phyloP scores from a whole-genome alignment of 208 protist genomes.

The Wallacemonas collosoma region DNA sequence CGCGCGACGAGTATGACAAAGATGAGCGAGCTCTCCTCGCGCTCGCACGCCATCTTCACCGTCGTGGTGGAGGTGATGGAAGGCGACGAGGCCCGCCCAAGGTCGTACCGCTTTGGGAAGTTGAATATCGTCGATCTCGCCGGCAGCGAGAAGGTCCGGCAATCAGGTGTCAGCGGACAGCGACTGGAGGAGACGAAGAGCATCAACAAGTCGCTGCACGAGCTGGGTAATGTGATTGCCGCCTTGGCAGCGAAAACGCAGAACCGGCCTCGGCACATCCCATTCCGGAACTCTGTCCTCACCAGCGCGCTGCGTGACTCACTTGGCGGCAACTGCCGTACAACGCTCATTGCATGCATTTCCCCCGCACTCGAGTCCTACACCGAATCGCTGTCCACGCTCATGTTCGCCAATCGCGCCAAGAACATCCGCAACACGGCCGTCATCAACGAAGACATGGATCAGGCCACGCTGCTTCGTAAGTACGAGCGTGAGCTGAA shows the following conservation, averaged over 20 bases:
- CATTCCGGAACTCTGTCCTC: slow-evolving; percentile 89
- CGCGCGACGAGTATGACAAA: slow-evolving; percentile 81
- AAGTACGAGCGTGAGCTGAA: slow-evolving; percentile 66
- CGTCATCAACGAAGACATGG: slow-evolving; percentile 73
- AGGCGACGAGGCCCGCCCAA: slow-evolving; percentile 44
- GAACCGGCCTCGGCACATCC: slow-evolving; percentile 55
- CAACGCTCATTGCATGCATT: slow-evolving; percentile 61
- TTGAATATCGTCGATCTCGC: slow-evolving; percentile 95
- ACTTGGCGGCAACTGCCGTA: slow-evolving; percentile 93
- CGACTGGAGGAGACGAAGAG: slow-evolving; percentile 87
- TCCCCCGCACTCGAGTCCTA: slow-evolving; percentile 63
- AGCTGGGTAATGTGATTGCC: slow-evolving; percentile 67
- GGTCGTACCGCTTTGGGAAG: slow-evolving; percentile 80
- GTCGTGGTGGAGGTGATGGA: slow-evolving; percentile 68
- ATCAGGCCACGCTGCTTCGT: slow-evolving; percentile 56
- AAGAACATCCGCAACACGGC: slow-evolving; percentile 80
- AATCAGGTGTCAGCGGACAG: slow-evolving; percentile 73
- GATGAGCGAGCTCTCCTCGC: slow-evolving; percentile 93
- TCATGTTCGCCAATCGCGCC: slow-evolving; percentile 81
- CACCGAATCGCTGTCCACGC: slow-evolving; percentile 81
- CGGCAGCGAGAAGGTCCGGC: slow-evolving; percentile 86
- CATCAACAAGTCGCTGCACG: slow-evolving; percentile 64
- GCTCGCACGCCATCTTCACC: slow-evolving; percentile 97
- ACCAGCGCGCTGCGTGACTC: slow-evolving; percentile 84
- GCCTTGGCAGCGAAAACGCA: slow-evolving; percentile 43